Evolutionary conservation across 1,139 yeast genomes (phyloP).

Genomic region (Lodderomyces orthopsilosis): DNA sequence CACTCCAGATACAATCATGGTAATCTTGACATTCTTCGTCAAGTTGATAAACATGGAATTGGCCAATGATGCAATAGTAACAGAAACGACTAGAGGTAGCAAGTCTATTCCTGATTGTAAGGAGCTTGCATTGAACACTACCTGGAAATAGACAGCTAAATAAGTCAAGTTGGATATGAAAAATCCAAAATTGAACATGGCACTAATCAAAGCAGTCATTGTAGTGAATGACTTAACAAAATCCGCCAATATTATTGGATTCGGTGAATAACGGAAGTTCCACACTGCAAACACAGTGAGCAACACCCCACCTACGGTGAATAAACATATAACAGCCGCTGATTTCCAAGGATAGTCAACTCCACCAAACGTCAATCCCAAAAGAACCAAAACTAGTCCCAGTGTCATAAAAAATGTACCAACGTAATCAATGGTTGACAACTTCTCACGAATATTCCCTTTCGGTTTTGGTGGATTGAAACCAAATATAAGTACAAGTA

Average conservation of each 20-base stretch:
- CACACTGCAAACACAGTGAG: conserved; percentile 41
- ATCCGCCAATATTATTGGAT: conserved; percentile 48
- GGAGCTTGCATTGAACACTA: conserved; percentile 45
- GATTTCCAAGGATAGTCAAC: conserved; percentile 41
- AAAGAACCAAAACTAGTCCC: conserved; percentile 30
- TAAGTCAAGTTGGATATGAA: conserved; percentile 46
- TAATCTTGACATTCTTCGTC: conserved; percentile 48
- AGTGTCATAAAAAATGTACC: conserved; percentile 30
- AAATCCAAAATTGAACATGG: conserved; percentile 39
- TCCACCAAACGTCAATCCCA: conserved; percentile 39
- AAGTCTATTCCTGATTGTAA: conserved; percentile 58
- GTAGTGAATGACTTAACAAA: conserved; percentile 37
- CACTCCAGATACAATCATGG: conserved; percentile 42
- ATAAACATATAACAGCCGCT: conserved; percentile 52
- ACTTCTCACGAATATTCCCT: conserved; percentile 31
- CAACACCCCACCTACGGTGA: conserved; percentile 53
- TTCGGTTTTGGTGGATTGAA: conserved; percentile 54
- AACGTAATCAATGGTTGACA: conserved; percentile 33
- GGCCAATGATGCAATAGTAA: conserved; percentile 45
- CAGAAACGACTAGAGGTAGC: conserved; percentile 52
- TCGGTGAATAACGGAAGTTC: conserved; percentile 44
- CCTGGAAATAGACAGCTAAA: conserved; percentile 57
- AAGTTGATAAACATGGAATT: conserved; percentile 47
- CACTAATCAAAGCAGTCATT: conserved; percentile 34
- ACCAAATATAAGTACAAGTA: conserved; percentile 40